Evolutionary conservation across 2,329 filamentous ascomycete genomes (phyloP), one percentile per base, ranked within the genome.

Genomic region (Onygenales sp.): DNA sequence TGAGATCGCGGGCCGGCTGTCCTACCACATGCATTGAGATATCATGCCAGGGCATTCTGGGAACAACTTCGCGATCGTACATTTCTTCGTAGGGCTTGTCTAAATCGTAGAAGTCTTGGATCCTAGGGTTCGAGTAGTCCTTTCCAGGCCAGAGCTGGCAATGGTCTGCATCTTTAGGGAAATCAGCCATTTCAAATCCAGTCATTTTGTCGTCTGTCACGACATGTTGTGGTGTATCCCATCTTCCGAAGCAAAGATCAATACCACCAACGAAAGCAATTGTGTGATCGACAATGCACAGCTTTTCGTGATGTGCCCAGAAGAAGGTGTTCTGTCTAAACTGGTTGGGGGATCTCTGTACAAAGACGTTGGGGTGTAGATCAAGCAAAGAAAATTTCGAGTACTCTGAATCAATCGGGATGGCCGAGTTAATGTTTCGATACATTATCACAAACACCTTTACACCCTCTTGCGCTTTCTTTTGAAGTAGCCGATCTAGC

Each of bases 241-340:
- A 97, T 53, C 93, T 82, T 8, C 93, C 93, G 67, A 96, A 98
- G 69, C 93, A 98, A 32, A 97, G 76, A 71, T 98, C 93, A 7
- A 98, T 77, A 0, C 93, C 93, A 51, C 93, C 93, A 54, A 97
- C 92, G 64, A 97, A 97, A n/a, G 90, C 93, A 61, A 93, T 72
- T 10, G 85, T 81, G 65, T 95, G 95, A 71, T 97, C 93, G 51
- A 97, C 87, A 31, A 98, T 88, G 52, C 97, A 87, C 65, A 96
- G 92, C 66, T 98, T 98, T 64, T 98, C 93, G 66, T 98, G 93
- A 66, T 98, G 93, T 0, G 93, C 93, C 70, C 94, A 98, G 76
- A 98, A 98, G 74, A 98, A 98, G 45, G 95, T 95, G 63, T 97
- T 97, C 72, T 98, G 95, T 65, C 95, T 88, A 71, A 97, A 91